Conservation (phyloP, 768 basidiomycete species). For the Phylloporus sp. region DNA sequence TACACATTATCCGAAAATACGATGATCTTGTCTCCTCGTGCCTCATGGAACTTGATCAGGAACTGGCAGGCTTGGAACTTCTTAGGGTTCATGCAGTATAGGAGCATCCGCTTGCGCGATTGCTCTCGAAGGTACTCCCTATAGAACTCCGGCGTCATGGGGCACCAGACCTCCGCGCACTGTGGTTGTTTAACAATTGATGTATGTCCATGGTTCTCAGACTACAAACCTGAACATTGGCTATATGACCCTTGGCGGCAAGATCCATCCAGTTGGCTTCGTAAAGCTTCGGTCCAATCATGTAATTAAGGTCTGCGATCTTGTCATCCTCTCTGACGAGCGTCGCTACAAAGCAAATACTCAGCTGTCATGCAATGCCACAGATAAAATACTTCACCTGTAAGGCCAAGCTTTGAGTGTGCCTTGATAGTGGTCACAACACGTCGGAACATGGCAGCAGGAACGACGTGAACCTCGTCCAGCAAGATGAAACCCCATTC, state of each 20-base stretch:
- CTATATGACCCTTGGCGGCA: slow-evolving; percentile 98
- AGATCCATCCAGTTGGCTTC: slow-evolving; percentile 99
- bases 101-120: slow-evolving; percentile 87
- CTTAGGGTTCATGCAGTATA: slow-evolving; percentile 99
- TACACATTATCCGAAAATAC: slow-evolving; percentile 99
- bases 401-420: slow-evolving; percentile 95
- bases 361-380: slow-evolving; percentile 2
- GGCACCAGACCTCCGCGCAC: slow-evolving; percentile 99
- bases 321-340: slow-evolving; percentile 99
- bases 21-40: slow-evolving; percentile 97
- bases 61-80: slow-evolving; percentile 99
- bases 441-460: slow-evolving; percentile 96
- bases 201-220: not conserved
- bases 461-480: slow-evolving; percentile 98
- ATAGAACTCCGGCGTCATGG: slow-evolving; percentile 99
- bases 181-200: slow-evolving; percentile 30
- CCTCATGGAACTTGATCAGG: slow-evolving; percentile 96
- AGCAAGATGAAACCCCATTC: slow-evolving; percentile 99
- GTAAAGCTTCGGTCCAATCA: slow-evolving; percentile 99
- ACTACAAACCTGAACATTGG: slow-evolving; percentile 88
- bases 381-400: slow-evolving; percentile 50
- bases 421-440: slow-evolving; percentile 99
- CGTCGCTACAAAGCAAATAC: slow-evolving; percentile 55
- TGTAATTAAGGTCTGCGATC: slow-evolving; percentile 96
- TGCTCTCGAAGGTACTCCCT: slow-evolving; percentile 92